Conservation (phyloP, 129 eudicot species). For the Scalesia atractyloides region DNA sequence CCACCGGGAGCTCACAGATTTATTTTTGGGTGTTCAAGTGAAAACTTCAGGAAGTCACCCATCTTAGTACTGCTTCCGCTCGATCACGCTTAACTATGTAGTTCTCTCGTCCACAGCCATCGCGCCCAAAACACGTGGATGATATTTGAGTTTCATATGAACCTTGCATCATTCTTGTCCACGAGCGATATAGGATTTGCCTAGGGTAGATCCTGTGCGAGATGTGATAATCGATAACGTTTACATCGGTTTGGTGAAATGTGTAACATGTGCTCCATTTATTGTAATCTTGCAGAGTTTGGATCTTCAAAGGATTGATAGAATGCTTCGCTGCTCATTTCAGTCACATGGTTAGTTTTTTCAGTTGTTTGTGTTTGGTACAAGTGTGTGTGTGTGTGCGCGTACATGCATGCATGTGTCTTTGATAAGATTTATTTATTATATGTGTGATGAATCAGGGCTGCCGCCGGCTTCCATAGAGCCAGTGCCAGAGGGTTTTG, state of each 20-base stretch:
- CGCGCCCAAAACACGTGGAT: too few species aligned
- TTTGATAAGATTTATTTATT: slow-evolving; percentile 15
- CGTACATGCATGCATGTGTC: not conserved
- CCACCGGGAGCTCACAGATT: too few species aligned
- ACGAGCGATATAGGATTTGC: too few species aligned
- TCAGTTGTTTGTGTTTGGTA: not conserved
- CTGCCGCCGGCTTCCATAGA: slow-evolving; percentile 90
- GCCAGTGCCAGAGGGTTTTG: slow-evolving; percentile 81
- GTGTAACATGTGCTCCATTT: slow-evolving; percentile 19
- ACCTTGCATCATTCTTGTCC: too few species aligned
- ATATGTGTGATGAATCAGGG: slow-evolving; percentile 44
- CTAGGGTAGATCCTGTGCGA: slow-evolving; percentile 14
- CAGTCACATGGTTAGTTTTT: slow-evolving; percentile 72
- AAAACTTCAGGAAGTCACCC: too few species aligned
- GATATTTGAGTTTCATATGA: too few species aligned
- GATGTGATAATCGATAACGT: slow-evolving; percentile 10
- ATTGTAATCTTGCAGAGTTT: slow-evolving; percentile 48
- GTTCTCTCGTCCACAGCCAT: too few species aligned
- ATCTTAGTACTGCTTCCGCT: too few species aligned
- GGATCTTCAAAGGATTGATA: slow-evolving; percentile 93
- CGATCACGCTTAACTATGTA: too few species aligned
- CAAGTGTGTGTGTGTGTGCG: not conserved
- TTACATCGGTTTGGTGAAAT: slow-evolving; percentile 16
- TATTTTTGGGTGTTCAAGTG: too few species aligned
- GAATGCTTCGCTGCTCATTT: slow-evolving; percentile 88